Evolutionary conservation across 2,329 filamentous ascomycete species (phyloP), one percentile per base, ranked within the genome.

Genomic region (Penicillium freii): DNA sequence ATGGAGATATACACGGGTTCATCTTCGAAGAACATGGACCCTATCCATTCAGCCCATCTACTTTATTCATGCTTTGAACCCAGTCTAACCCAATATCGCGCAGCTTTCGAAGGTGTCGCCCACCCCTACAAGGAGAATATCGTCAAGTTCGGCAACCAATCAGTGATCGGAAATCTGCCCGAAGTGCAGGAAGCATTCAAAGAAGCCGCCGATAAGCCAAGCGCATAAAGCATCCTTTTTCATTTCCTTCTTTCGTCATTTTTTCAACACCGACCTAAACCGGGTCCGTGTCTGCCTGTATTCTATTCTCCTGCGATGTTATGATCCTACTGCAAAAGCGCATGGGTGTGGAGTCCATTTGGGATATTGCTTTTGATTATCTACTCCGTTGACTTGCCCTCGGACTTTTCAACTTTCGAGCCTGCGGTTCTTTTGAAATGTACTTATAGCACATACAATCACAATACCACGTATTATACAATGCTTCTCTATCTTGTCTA

Each of bases 41-140:
- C 8, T 9, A n/a, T 34, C 6, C 9, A 38, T 39, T 15, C 7
- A 6, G 11, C 8, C 31, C 4, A 15, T 46, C 19, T 34, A 6
- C 6, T 10, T 17, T 38, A 2, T 38, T 27, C 13, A 4, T 23
- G 6, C 15, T 23, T 33, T 36, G 21, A 45, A 11, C 27, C 27
- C n/a, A 33, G 19, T n/a, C 66, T 69, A 54, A 65, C 53, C 21
- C 27, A 6, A 21, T 29, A 8, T 36, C 23, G 25, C 56, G 53
- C 63, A 84, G 92, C 90, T 6, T 99, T 97, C 75, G 95, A 99
- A 78, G 92, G 93, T n/a, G 81, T 85, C 39, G 86, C 86, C 25
- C 92, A 99, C 80, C 95, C 94, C 39, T 97, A 97, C 75, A 90
- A 90, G 83, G 77, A 87, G 75, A 99, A 99, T 71, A 77, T 97